Conservation (phyloP, 352 stramenopile genomes). For the Phytophthora sp. region DNA sequence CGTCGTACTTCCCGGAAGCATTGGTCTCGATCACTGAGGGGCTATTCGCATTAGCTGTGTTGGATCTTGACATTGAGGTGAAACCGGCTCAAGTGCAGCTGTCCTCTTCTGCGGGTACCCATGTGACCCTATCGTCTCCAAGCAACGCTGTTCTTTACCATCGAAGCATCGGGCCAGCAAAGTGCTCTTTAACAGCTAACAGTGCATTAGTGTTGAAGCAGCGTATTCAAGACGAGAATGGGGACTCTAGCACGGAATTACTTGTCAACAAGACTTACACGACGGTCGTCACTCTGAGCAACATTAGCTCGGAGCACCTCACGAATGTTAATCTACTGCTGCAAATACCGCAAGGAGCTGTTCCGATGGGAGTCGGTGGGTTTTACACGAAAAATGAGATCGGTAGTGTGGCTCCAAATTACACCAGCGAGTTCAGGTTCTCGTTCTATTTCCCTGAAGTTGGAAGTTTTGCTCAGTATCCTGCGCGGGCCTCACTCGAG, state of each 20-base stretch:
- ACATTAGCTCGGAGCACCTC: slow-evolving; percentile 45
- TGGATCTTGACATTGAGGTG: slow-evolving; percentile 46
- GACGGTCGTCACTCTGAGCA: slow-evolving; percentile 61
- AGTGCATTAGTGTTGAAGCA: slow-evolving; percentile 60
- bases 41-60: slow-evolving; percentile 58
- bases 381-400: slow-evolving; percentile 64
- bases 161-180: slow-evolving; percentile 45
- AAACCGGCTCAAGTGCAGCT: slow-evolving; percentile 28
- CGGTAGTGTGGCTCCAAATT: slow-evolving; percentile 43
- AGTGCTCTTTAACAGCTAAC: slow-evolving; percentile 35
- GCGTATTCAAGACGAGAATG: slow-evolving; percentile 40
- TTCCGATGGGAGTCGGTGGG: slow-evolving; percentile 44
- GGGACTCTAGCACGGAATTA: slow-evolving; percentile 41
- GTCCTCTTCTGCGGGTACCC: slow-evolving; percentile 9
- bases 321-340: slow-evolving; percentile 56
- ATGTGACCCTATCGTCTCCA: slow-evolving; percentile 24
- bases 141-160: slow-evolving; percentile 56
- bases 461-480: slow-evolving; percentile 59
- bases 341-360: slow-evolving; percentile 66
- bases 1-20: slow-evolving; percentile 61
- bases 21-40: slow-evolving; percentile 52
- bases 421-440: slow-evolving; percentile 46
- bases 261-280: slow-evolving; percentile 58
- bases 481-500: slow-evolving; percentile 49
- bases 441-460: slow-evolving; percentile 67